Evolutionary conservation across 2,329 filamentous ascomycete genomes (phyloP).

Genomic region (Fusarium tuaranense): DNA sequence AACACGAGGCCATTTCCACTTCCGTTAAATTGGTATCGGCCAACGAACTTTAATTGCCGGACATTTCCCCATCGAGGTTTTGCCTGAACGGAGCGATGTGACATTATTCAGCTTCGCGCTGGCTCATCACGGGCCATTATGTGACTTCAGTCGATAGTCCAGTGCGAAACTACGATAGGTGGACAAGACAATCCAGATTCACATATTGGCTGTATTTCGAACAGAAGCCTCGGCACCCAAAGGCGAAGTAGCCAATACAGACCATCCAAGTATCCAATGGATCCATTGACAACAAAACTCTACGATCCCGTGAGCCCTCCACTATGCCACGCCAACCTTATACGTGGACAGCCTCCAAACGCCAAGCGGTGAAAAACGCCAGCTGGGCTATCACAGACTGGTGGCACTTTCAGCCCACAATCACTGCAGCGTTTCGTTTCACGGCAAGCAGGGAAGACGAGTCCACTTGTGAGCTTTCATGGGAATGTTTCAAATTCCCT

Average conservation of each 20-base stretch:
- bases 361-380: background rate
- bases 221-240: background rate
- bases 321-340: background rate
- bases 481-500: slow-evolving; percentile 12
- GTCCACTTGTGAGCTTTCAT: background rate
- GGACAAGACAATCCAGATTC: background rate
- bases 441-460: background rate
- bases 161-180: background rate
- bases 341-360: background rate
- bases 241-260: background rate
- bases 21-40: background rate
- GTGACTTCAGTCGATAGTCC: background rate
- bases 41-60: background rate
- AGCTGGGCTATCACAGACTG: background rate
- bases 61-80: background rate
- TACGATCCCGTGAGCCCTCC: background rate
- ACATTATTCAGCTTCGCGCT: slow-evolving; percentile 4
- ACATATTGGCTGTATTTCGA: background rate
- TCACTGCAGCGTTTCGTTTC: slow-evolving; percentile 7
- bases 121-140: background rate
- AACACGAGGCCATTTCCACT: slow-evolving; percentile 5
- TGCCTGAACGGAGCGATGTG: slow-evolving; percentile 11
- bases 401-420: background rate
- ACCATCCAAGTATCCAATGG: background rate
- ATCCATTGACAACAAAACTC: background rate